Percentiles rank a stretch among this genome's conserved stretches.
Evolutionary conservation across 805 yeast species (phyloP).

Genomic region (Hanseniaspora jakobsenii): DNA sequence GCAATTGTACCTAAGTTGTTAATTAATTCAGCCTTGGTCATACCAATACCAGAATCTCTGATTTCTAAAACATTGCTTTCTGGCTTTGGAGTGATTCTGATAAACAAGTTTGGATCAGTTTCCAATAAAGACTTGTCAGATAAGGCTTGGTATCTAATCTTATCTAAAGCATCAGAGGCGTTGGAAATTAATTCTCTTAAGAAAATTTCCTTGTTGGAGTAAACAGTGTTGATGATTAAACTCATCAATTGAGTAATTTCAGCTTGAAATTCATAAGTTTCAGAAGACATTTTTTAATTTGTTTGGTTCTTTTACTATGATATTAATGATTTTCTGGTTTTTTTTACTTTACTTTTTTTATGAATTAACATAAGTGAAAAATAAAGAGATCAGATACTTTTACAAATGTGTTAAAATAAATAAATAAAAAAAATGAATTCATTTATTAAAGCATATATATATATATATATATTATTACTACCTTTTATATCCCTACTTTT

Average conservation of each 20-base stretch:
- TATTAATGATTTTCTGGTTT: no score
- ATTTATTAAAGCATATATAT: background rate
- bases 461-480: background rate
- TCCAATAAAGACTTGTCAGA: slow-evolving; percentile 86
- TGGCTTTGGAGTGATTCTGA: slow-evolving; percentile 94
- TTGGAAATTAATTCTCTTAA: slow-evolving; percentile 97
- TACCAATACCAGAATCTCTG: slow-evolving; percentile 99
- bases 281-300: slow-evolving; percentile 39
- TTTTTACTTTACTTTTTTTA: no score
- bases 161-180: slow-evolving; percentile 98
- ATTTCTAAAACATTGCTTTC: slow-evolving; percentile 89
- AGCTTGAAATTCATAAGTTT: slow-evolving; percentile 96
- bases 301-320: no score
- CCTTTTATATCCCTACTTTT: background rate
- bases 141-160: slow-evolving; percentile 92
- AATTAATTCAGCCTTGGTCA: slow-evolving; percentile 98
- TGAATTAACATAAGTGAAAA: no score
- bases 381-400: no score
- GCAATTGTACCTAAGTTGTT: slow-evolving; percentile 99
- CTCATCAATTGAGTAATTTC: slow-evolving; percentile 99
- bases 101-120: slow-evolving; percentile 89
- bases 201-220: slow-evolving; percentile 98
- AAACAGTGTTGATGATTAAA: slow-evolving; percentile 98
- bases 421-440: background rate
- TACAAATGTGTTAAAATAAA: background rate